Percentiles rank a stretch among this genome's conserved stretches.
These are phyloP conservation scores for Aspergillus egyptiacus DNA, from an alignment of 495 filamentous ascomycete species.

Conservation along the genomic window DNA sequence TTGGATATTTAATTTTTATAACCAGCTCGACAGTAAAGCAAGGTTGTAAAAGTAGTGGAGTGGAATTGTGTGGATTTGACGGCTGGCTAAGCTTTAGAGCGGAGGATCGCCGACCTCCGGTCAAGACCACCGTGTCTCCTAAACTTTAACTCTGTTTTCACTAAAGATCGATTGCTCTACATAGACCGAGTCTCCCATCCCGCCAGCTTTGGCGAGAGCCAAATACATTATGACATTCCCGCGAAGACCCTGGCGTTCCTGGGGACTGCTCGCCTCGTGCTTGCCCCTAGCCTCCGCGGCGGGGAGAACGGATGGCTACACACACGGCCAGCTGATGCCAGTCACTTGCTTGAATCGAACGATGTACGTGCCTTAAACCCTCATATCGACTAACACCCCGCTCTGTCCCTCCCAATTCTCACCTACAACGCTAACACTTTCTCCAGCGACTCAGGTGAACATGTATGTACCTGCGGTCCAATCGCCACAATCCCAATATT, in stretches of 20 bases:
- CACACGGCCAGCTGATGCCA: slow-evolving; percentile 47
- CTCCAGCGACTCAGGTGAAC: slow-evolving; percentile 53
- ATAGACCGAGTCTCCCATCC: neutral
- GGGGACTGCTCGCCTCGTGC: slow-evolving; percentile 15
- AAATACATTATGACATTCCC: neutral
- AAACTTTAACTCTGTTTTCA: neutral
- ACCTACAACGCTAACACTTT: slow-evolving; percentile 14
- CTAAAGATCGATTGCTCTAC: neutral
- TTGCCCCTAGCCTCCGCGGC: slow-evolving; percentile 22
- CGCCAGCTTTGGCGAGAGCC: neutral
- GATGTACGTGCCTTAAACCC: slow-evolving; percentile 42
- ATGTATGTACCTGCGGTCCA: slow-evolving; percentile 53
- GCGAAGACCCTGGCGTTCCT: slow-evolving; percentile 1
- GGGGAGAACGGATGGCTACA: slow-evolving; percentile 40
- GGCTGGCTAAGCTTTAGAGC: neutral
- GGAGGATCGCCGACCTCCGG: slow-evolving; percentile 9
- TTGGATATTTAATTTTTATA: slow-evolving; percentile 4
- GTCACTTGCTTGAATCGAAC: slow-evolving; percentile 64
- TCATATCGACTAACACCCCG: neutral
- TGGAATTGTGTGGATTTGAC: too few species aligned
- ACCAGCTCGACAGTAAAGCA: neutral
- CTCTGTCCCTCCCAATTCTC: too few species aligned
- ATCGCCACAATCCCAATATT: neutral
- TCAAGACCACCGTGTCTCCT: slow-evolving; percentile 16
- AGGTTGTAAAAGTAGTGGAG: too few species aligned